Base-by-base conservation (phyloP, 2,329 filamentous ascomycete genomes). In the Cercospora brassicicola region DNA sequence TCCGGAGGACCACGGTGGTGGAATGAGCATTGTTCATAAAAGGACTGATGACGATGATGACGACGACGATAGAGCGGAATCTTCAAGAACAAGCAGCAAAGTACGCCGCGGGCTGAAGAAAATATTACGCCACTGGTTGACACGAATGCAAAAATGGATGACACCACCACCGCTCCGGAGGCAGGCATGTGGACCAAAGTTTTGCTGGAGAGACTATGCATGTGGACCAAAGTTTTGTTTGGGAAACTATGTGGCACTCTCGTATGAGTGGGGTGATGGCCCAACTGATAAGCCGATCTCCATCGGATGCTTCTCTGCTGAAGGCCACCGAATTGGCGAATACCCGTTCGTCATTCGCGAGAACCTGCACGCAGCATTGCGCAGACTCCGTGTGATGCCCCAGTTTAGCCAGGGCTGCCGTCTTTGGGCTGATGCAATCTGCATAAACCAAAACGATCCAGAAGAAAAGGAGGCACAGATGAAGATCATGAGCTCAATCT, bases 71-170 rank as follows among this genome's bases (percentile, higher is more conserved):
- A n/a, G n/a, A n/a, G n/a, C n/a, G n/a, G n/a, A n/a, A n/a, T n/a
- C n/a, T n/a, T n/a, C n/a, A n/a, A n/a, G n/a, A n/a, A n/a, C n/a
- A n/a, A n/a, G n/a, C n/a, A n/a, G n/a, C n/a, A n/a, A n/a, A n/a
- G n/a, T n/a, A n/a, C 45, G 45, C 45, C 23, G 48, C 48, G 2
- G 23, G 11, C 20, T 15, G 0, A 23, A 53, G 48, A 26, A 13
- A 15, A 0, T 15, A 0, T 7, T 53, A 2, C 0, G 20, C 20
- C 23, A 2, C 4, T 13, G 11, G 2, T 9, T 15, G 10, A 9
- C 48, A 26, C 20, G 11, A 2, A 20, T 15, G 20, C 20, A 8
- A 13, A 6, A 53, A 53, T 2, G n/a, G n/a, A n/a, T n/a, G n/a
- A n/a, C n/a, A n/a, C 9, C 20, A 3, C 4, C 20, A 23, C 48